These are phyloP conservation scores for Trichoderma virens DNA, from an alignment of 495 filamentous ascomycete genomes.

Conservation along the genomic window DNA sequence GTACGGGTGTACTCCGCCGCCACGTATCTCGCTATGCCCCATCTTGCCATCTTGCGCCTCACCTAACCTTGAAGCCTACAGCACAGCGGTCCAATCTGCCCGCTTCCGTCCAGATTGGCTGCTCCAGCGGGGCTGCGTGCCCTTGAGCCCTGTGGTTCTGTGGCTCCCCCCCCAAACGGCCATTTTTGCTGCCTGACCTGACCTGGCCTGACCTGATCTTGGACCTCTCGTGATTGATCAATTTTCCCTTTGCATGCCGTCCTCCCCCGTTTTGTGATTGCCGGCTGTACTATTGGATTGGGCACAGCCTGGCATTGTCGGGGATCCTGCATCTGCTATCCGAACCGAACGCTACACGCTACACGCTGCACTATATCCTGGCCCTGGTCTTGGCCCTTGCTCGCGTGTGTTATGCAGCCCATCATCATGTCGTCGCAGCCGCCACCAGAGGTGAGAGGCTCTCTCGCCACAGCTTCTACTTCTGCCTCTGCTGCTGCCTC, in stretches of 20 bases:
- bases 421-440: slow-evolving; percentile 7
- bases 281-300: background rate
- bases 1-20: too few species aligned
- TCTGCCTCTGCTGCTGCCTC: background rate
- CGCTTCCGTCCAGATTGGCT: background rate
- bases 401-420: background rate
- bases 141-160: slow-evolving; percentile 1
- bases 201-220: background rate
- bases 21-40: background rate
- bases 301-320: too few species aligned
- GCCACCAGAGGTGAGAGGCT: background rate
- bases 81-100: too few species aligned
- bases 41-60: background rate
- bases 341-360: too few species aligned
- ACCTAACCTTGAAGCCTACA: too few species aligned
- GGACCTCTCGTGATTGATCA: background rate
- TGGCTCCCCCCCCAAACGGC: too few species aligned
- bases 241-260: background rate
- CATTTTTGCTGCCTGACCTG: background rate
- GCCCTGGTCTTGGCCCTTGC: background rate
- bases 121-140: background rate
- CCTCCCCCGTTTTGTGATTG: background rate
- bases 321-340: too few species aligned
- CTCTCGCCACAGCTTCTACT: background rate
- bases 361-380: too few species aligned